Conservation (phyloP, 2,329 filamentous ascomycete species). For the Alternaria incomplexa region DNA sequence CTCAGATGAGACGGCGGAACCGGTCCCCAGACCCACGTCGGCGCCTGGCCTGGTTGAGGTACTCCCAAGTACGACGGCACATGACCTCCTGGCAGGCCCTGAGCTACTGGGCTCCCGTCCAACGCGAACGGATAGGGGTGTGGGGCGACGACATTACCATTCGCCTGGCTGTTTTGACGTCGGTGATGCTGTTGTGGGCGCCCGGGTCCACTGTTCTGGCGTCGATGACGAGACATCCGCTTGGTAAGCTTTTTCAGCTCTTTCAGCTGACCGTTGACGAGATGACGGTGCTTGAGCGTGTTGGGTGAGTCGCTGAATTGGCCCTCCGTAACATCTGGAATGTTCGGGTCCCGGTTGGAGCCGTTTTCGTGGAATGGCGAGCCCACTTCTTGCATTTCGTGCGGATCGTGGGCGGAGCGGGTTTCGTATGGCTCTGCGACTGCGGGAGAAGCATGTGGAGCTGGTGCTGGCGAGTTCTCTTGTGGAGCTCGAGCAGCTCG, state of each 20-base stretch:
- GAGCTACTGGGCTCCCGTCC: neutral
- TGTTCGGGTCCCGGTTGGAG: neutral
- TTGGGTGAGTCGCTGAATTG: neutral
- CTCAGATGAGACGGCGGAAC: neutral
- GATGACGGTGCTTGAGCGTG: neutral
- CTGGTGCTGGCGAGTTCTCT: neutral
- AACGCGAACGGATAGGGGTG: neutral
- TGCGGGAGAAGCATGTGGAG: neutral
- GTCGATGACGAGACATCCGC: neutral
- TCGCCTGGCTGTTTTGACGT: neutral
- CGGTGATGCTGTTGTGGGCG: neutral
- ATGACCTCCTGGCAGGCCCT: neutral
- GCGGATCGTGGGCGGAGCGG: neutral
- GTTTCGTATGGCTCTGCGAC: neutral
- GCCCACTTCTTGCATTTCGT: neutral
- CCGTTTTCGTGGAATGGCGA: neutral
- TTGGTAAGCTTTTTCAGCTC: neutral
- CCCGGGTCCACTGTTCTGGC: neutral
- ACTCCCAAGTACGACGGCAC: neutral
- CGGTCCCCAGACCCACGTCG: neutral
- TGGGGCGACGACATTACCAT: neutral
- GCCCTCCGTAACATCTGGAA: neutral
- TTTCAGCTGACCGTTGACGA: slow-evolving; percentile 3
- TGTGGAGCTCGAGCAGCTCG: neutral
- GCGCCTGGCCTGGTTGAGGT: neutral